Base-by-base conservation (phyloP, 148 eudicot species). In the Heliamphora exappendiculata region DNA sequence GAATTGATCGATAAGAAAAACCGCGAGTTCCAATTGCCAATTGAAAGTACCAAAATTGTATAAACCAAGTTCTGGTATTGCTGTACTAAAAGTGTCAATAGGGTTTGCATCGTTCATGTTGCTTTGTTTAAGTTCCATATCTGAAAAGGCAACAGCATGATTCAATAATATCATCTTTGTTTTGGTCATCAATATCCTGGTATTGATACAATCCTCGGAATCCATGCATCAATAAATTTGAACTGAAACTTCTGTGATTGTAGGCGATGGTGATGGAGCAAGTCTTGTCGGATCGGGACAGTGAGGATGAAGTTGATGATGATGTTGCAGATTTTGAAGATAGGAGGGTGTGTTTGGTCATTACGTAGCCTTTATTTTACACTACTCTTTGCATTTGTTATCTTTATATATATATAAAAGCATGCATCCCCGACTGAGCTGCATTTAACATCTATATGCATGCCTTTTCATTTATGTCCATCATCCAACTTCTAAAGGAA, bases 221-320 rank as follows among this genome's bases (percentile, higher is more conserved):
- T 11, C 60, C 51, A 50, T 50, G 36, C 39, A 39, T 62, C n/a
- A 14, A 76, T 47, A 10, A 71, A 13, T 29, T 22, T 72, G 72
- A 72, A 13, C 42, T 63, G 62, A 47, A 58, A 14, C 54, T 54
- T 49, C 81, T 72, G 55, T 81, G 66, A 14, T 72, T 85, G 79
- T 59, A 95, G 98, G 94, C 93, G 53, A 95, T 95, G 98, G 87
- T 84, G 47, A 71, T 86, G 88, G 94, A 91, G 83, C 94, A 95
- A 87, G 91, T 92, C 47, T 75, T 95, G 75, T 91, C 98, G 5
- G 98, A 95, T 72, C 88, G 88, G 42, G 98, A 95, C 77, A 95
- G 98, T 72, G 98, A 95, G 85, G 98, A 95, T 86, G 98, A 95
- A 88, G 98, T 92, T 79, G 98, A 95, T 81, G 96, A 95, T 79